phyloP scores from a whole-genome alignment of 352 stramenopile genomes.

The Phytophthora litchii region DNA sequence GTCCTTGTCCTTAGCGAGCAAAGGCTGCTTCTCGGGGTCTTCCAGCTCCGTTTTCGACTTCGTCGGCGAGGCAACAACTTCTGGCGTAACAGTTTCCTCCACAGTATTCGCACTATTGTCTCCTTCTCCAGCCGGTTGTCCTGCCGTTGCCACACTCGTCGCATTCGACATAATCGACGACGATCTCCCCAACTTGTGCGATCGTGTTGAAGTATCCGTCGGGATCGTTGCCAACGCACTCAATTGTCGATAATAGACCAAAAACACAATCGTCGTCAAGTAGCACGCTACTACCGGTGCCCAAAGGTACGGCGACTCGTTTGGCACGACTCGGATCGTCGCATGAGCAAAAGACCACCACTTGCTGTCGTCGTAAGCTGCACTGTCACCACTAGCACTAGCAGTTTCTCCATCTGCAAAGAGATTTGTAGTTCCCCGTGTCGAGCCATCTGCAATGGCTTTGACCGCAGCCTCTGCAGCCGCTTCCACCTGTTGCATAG shows the following conservation, averaged over 20 bases:
- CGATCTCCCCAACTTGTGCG: conserved; percentile 18
- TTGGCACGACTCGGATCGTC: conserved; percentile 81
- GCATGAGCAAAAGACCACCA: conserved; percentile 84
- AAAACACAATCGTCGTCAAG: conserved; percentile 76
- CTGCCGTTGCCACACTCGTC: conserved; percentile 27
- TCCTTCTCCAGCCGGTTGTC: conserved; percentile 17
- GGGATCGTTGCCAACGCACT: conserved; percentile 69
- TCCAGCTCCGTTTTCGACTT: conserved; percentile 14
- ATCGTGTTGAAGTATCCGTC: conserved; percentile 20
- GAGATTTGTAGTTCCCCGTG: conserved; percentile 15
- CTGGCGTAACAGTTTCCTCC: conserved; percentile 15
- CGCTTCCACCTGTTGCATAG: conserved; percentile 34
- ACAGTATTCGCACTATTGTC: conserved; percentile 9
- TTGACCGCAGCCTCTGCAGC: conserved; percentile 34
- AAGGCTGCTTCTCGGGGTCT: conserved; percentile 26
- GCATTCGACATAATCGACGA: conserved; percentile 37
- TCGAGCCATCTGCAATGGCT: conserved; percentile 24
- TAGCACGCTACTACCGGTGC: conserved; percentile 76
- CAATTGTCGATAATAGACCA: conserved; percentile 74
- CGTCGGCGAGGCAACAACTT: conserved; percentile 11
- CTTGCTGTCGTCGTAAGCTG: conserved; percentile 38
- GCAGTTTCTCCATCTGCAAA: conserved; percentile 7
- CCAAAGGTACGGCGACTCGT: conserved; percentile 82
- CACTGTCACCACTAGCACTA: conserved; percentile 14
- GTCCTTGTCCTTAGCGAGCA: conserved; percentile 26